Conservation (phyloP, 2,329 filamentous ascomycete genomes). For the Penicillium concentricum region DNA sequence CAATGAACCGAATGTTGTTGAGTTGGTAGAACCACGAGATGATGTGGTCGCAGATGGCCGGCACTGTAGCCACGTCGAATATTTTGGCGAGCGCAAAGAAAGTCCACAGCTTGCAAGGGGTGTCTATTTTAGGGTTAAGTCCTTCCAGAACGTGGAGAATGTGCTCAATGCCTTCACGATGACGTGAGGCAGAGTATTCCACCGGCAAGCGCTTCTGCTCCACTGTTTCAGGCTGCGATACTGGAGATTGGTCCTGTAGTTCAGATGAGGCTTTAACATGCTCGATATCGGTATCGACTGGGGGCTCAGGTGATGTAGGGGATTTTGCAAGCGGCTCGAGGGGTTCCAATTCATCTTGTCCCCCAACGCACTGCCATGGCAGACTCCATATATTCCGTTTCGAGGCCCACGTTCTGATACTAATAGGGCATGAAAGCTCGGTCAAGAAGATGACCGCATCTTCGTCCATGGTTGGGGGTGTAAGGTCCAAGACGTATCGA, state of each 20-base stretch:
- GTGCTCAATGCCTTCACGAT: slow-evolving; percentile 63
- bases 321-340: neutral
- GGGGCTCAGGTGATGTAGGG: neutral
- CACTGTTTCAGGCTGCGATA: neutral
- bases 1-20: slow-evolving; percentile 59
- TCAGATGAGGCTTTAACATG: neutral
- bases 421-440: slow-evolving; percentile 57
- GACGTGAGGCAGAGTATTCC: slow-evolving; percentile 65
- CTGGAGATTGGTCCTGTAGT: neutral
- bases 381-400: slow-evolving; percentile 41
- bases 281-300: neutral
- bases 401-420: slow-evolving; percentile 57
- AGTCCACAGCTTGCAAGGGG: slow-evolving; percentile 66
- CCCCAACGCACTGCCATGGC: slow-evolving; percentile 44
- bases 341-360: slow-evolving; percentile 47
- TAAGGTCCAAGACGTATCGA: slow-evolving; percentile 63
- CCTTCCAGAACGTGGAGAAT: slow-evolving; percentile 60
- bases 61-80: slow-evolving; percentile 46
- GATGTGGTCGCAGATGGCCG: slow-evolving; percentile 47
- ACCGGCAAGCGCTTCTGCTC: slow-evolving; percentile 21
- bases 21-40: slow-evolving; percentile 59
- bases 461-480: slow-evolving; percentile 61
- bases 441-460: slow-evolving; percentile 61
- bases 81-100: slow-evolving; percentile 62
- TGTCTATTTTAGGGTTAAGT: slow-evolving; percentile 58